phyloP scores from a whole-genome alignment of 495 filamentous ascomycete species.

The Neurospora pannonica region DNA sequence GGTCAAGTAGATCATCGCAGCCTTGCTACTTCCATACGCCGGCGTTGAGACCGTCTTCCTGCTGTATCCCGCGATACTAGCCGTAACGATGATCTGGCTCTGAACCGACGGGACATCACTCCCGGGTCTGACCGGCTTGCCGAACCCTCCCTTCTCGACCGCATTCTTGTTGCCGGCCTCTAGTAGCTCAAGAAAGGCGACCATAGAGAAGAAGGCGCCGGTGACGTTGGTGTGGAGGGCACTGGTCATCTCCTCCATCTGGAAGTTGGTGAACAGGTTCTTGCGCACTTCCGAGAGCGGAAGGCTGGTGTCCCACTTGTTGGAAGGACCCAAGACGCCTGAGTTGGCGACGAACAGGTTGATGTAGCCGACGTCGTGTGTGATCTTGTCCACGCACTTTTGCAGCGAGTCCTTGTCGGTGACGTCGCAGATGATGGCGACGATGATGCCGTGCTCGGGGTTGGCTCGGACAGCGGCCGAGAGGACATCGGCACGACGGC shows the following conservation, averaged over 20 bases:
- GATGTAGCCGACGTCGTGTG: conserved; percentile 36
- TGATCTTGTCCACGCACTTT: conserved; percentile 42
- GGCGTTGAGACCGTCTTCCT: conserved; percentile 31
- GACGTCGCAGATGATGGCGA: conserved; percentile 54
- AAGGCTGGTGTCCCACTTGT: conserved; percentile 22
- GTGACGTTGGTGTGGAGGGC: conserved; percentile 51
- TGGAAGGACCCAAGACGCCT: conserved; percentile 35
- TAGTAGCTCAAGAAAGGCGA: conserved; percentile 57
- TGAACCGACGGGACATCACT: conserved; percentile 33
- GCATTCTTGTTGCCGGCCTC: conserved; percentile 50
- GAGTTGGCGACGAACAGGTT: conserved; percentile 60
- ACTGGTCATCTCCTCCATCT: conserved; percentile 42
- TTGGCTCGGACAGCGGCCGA: conserved; percentile 20
- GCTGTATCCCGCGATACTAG: conserved; percentile 45
- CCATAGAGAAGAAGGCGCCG: conserved; percentile 49
- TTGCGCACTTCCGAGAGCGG: conserved; percentile 31
- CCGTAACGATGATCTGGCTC: conserved; percentile 45
- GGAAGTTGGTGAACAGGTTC: conserved; percentile 27
- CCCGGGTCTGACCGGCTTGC: conserved; percentile 9
- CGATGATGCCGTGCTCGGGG: conserved; percentile 27
- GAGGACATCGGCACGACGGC: conserved; percentile 46
- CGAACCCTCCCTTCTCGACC: conserved; percentile 30
- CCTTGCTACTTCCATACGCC: conserved; percentile 54
- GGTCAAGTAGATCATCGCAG: conserved; percentile 49
- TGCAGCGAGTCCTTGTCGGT: conserved; percentile 52